phyloP scores from a whole-genome alignment of 805 yeast species.

The Pichia manshurica region DNA sequence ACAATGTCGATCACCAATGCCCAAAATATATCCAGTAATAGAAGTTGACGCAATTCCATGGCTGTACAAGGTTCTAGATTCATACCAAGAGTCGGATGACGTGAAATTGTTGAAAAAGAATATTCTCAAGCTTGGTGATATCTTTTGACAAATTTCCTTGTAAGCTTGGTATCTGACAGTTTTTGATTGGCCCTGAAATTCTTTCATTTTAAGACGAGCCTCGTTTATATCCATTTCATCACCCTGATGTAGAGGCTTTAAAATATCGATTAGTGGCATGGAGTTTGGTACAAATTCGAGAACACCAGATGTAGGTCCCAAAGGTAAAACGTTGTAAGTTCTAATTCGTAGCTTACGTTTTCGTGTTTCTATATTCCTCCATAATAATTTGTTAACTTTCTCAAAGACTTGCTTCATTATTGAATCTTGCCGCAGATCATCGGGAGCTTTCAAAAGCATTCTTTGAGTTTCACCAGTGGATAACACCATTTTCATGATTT shows the following conservation, averaged over 20 bases:
- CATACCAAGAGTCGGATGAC: constrained; percentile 71
- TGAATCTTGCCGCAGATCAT: constrained; percentile 91
- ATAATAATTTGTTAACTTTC: constrained; percentile 68
- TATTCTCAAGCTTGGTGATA: constrained; percentile 61
- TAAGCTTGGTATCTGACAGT: constrained; percentile 42
- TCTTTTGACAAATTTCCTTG: constrained; percentile 39
- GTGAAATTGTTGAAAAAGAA: constrained; percentile 66
- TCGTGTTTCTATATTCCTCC: constrained; percentile 48
- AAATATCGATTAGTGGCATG: constrained; percentile 59
- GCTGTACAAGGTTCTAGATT: constrained; percentile 55
- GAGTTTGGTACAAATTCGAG: constrained; percentile 87
- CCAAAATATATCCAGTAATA: constrained; percentile 80
- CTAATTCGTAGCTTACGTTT: constrained; percentile 57
- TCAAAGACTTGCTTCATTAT: constrained; percentile 96
- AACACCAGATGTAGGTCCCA: constrained; percentile 82
- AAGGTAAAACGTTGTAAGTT: constrained; percentile 85
- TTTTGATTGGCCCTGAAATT: constrained; percentile 42
- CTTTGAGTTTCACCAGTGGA: constrained; percentile 55
- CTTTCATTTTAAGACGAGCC: constrained; percentile 63
- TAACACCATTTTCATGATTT: constrained; percentile 52
- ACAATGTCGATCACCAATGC: constrained; percentile 93
- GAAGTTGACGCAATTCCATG: constrained; percentile 81
- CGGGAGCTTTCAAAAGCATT: constrained; percentile 75
- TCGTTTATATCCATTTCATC: constrained; percentile 45
- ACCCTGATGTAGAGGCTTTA: constrained; percentile 56